Conservation (phyloP, 78 protist genomes). For the Pigoraptor vietnamica region DNA sequence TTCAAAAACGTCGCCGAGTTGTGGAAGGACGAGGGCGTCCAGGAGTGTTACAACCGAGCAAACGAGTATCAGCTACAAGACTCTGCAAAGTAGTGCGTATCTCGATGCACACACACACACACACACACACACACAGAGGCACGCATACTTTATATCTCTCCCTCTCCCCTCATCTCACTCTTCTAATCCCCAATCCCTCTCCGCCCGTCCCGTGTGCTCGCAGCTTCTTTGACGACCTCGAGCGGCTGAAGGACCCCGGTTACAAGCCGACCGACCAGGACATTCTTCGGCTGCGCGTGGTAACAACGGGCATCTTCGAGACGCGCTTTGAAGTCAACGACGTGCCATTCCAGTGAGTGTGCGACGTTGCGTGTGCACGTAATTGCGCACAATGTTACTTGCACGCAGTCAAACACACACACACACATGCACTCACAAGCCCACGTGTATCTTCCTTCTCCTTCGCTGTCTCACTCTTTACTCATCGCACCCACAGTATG, state of each 20-base stretch:
- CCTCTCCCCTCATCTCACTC: too few relatives aligned
- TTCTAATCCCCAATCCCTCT: too few relatives aligned
- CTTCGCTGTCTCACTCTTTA: neutral
- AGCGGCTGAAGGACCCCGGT: neutral
- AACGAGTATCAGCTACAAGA: constrained; percentile 24
- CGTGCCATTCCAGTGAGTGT: neutral
- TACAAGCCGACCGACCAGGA: constrained; percentile 32
- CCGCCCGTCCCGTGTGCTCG: too few relatives aligned
- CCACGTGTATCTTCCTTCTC: neutral
- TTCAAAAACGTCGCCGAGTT: neutral
- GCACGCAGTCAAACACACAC: neutral
- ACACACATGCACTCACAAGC: neutral
- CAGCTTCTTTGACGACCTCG: neutral
- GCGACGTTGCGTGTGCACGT: neutral
- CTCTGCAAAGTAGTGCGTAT: constrained; percentile 10
- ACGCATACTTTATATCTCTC: neutral
- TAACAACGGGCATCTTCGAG: constrained; percentile 26
- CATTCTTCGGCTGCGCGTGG: constrained; percentile 26
- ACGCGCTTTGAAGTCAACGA: neutral
- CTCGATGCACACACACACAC: too few relatives aligned
- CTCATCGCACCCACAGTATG: too few relatives aligned
- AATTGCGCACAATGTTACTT: neutral
- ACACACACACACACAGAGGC: too few relatives aligned
- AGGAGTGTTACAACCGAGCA: neutral
- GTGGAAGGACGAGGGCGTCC: constrained; percentile 15